Evolutionary conservation across 345 rosid genomes (phyloP), one percentile per base, ranked within the genome.

Genomic region (Lumnitzera littorea): DNA sequence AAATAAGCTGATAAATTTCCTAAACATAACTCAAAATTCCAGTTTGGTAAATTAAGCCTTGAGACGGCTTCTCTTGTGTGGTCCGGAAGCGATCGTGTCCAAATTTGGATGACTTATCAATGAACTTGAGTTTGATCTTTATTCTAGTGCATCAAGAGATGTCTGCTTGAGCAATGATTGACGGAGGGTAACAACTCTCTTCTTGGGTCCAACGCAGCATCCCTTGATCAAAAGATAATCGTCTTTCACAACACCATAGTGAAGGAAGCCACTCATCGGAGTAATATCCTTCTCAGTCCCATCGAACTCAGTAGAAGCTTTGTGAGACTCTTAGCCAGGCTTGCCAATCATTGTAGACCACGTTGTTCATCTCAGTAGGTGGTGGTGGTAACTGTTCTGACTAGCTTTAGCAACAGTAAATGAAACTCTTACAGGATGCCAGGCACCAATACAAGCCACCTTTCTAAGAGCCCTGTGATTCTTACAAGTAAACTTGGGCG

Each of bases 351-450:
- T 78, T 84, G 84, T 89, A 89, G 10, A 89, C 53, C 76, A 86
- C 86, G 69, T 89, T 89, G 87, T 89, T 89, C 81, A 89, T 70
- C 69, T 89, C 95, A 12, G 96, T 89, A 54, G 20, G 20, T 95
- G 87, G 74, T 89, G 96, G 66, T 89, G 96, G 69, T 89, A 89
- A 48, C 96, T 95, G n/a, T 89, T 89, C 75, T 89, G 96, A 68
- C 96, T 95, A 74, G 96, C 96, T 73, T 95, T 82, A 36, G 96
- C 96, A 7, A 89, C 96, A 12, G 96, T 89, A 61, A 78, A 89
- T 11, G 96, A 89, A n/a, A 89, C 96, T 68, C 96, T 84, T 13
- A 91, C 95, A 57, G 96, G 96, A 81, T 89, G 96, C 96, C 96
- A 89, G n/a, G 96, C 94, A 43, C 96, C 96, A 9, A 89, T 89